Evolutionary conservation across 495 filamentous ascomycete species (phyloP).

Genomic region (Daldinia childiae): DNA sequence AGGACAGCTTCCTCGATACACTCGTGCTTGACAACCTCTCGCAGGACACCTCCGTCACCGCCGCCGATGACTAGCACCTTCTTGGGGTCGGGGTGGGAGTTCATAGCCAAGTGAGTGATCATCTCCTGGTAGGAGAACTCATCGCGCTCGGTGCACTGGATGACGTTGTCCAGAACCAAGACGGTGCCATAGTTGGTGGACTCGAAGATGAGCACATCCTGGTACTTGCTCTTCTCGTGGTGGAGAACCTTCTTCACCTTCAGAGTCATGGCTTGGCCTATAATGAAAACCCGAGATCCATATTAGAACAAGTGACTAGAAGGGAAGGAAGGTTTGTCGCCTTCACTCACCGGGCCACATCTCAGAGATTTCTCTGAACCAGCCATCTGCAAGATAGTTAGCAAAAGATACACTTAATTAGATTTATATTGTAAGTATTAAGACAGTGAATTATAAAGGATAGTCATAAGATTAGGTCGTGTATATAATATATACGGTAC

Average conservation of each 20-base stretch:
- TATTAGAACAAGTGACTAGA: constrained; percentile 21
- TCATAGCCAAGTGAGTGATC: constrained; percentile 99
- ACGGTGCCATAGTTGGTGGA: constrained; percentile 95
- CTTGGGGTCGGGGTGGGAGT: constrained; percentile 97
- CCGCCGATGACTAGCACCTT: constrained; percentile 98
- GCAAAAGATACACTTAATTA: constrained; percentile 1
- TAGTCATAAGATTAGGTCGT: background rate
- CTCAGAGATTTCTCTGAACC: constrained; percentile 96
- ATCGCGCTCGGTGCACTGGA: constrained; percentile 97
- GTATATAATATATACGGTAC: background rate
- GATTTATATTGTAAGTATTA: background rate
- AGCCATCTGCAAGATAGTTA: constrained; percentile 77
- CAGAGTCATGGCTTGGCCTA: constrained; percentile 94
- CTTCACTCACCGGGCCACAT: constrained; percentile 86
- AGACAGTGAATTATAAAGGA: background rate
- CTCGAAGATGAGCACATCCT: constrained; percentile 98
- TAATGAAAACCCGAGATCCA: background rate
- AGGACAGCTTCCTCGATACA: constrained; percentile 90
- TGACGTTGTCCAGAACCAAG: constrained; percentile 98
- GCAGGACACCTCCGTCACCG: constrained; percentile 95
- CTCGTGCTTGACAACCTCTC: constrained; percentile 98
- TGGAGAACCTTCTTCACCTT: constrained; percentile 97
- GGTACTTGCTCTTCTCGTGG: constrained; percentile 98
- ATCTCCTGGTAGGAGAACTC: constrained; percentile 99
- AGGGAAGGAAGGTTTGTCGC: background rate